phyloP scores from a whole-genome alignment of 768 basidiomycete species.

The Pleurotus tuber-regium region DNA sequence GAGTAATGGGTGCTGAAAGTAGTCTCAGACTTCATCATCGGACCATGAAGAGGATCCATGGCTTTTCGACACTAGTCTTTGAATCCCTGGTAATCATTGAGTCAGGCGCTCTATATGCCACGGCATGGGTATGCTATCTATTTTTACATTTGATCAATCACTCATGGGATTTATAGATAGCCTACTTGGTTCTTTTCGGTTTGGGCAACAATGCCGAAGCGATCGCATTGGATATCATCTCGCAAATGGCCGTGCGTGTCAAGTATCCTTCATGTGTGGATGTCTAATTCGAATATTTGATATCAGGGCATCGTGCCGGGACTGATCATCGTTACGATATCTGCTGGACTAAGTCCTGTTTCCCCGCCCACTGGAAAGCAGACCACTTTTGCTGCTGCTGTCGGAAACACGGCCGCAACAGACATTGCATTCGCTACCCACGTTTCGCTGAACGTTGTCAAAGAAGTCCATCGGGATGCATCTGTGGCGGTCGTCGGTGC shows the following conservation, averaged over 20 bases:
- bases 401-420: not conserved
- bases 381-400: constrained; percentile 1
- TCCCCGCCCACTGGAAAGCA: constrained; percentile 2
- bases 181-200: not conserved
- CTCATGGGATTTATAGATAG: not conserved
- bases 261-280: too few relatives aligned
- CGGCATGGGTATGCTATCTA: constrained; percentile 4
- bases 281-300: not conserved
- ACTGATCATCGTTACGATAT: constrained; percentile 8
- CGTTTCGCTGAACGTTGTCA: constrained; percentile 5
- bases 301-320: constrained; percentile 5
- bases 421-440: constrained; percentile 10
- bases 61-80: constrained; percentile 8
- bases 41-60: constrained; percentile 5
- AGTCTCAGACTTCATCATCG: constrained; percentile 5
- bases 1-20: too few relatives aligned
- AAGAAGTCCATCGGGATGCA: not conserved
- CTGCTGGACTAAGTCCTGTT: constrained; percentile 5
- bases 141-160: not conserved
- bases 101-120: constrained; percentile 1
- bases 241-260: constrained; percentile 8
- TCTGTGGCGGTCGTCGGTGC: too few relatives aligned
- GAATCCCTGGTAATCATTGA: constrained; percentile 7
- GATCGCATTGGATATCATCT: constrained; percentile 8
- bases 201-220: not conserved